Conservation (phyloP, 495 filamentous ascomycete genomes). For the Extremus antarcticus region DNA sequence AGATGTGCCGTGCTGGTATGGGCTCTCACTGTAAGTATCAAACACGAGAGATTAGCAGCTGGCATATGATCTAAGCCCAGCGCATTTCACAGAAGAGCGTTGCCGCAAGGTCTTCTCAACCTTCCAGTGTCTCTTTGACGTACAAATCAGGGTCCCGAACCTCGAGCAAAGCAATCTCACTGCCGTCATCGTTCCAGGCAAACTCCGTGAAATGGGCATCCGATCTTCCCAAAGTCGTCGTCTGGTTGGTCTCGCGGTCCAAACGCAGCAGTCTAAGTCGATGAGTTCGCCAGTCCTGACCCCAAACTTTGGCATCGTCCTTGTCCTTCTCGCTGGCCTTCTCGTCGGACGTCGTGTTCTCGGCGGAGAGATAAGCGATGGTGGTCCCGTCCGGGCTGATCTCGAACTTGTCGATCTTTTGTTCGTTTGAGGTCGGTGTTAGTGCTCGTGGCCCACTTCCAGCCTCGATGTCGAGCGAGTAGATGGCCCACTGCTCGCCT, state of each 20-base stretch:
- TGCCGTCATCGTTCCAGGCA: slow-evolving; percentile 8
- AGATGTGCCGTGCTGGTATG: not conserved
- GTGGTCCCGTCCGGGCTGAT: slow-evolving; percentile 19
- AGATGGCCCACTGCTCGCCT: slow-evolving; percentile 21
- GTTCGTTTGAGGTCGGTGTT: slow-evolving; percentile 16
- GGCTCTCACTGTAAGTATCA: not conserved
- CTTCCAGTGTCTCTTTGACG: not conserved
- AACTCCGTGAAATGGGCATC: slow-evolving; percentile 8
- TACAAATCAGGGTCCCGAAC: not conserved
- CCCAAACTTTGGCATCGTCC: slow-evolving; percentile 52
- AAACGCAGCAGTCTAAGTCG: slow-evolving; percentile 15
- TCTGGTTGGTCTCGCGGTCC: slow-evolving; percentile 5
- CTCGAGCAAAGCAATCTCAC: slow-evolving; percentile 2
- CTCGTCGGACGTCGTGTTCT: slow-evolving; percentile 19
- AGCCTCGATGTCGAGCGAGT: slow-evolving; percentile 6
- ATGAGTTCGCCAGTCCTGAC: slow-evolving; percentile 13
- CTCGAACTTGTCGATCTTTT: slow-evolving; percentile 11
- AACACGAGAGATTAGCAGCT: no score
- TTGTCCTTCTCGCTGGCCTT: slow-evolving; percentile 12
- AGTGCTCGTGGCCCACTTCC: slow-evolving; percentile 6
- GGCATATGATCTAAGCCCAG: no score
- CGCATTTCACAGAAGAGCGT: no score
- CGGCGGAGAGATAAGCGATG: slow-evolving; percentile 24
- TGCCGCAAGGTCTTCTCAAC: no score
- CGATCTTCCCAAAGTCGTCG: slow-evolving; percentile 2